Evolutionary conservation across 345 rosid genomes (phyloP).

Genomic region (Salix brachista): DNA sequence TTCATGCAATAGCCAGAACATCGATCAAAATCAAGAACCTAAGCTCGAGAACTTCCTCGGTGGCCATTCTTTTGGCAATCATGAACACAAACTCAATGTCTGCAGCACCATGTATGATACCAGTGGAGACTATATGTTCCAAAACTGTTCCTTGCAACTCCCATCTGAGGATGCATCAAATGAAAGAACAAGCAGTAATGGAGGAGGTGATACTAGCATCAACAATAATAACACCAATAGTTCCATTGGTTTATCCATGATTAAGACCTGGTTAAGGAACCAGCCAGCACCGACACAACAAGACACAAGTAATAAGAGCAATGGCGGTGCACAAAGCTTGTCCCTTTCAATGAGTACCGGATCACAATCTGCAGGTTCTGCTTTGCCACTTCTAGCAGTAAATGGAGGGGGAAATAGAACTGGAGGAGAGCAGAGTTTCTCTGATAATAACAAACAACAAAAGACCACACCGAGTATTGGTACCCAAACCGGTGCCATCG

Average conservation of each 20-base stretch:
- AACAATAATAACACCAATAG: conserved; percentile 11
- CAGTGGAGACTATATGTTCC: conserved; percentile 14
- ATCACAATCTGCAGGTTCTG: conserved; percentile 10
- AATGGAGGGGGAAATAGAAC: conserved; percentile 9
- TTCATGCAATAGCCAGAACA: conserved; percentile 17
- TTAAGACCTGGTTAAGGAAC: conserved; percentile 75
- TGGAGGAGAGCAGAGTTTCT: conserved; percentile 16
- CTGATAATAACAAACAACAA: conserved; percentile 17
- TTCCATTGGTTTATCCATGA: conserved; percentile 70
- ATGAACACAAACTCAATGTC: conserved; percentile 8
- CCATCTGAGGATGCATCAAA: conserved; percentile 1
- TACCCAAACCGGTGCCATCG: conserved; percentile 15
- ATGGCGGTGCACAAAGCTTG: conserved; percentile 43
- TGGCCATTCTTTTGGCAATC: conserved; percentile 10
- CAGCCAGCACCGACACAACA: conserved; percentile 41
- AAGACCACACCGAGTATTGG: conserved; percentile 6
- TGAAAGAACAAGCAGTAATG: conserved; percentile 17
- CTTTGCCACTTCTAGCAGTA: conserved; percentile 12
- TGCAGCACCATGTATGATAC: conserved; percentile 1
- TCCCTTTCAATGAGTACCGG: conserved; percentile 43
- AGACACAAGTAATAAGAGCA: conserved; percentile 21
- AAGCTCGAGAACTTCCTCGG: conserved; percentile 30
- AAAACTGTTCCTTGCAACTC: conserved; percentile 15
- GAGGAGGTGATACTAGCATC: conserved; percentile 8
- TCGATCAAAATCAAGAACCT: conserved; percentile 15